phyloP scores from a whole-genome alignment of 169 alveolate genomes.

The Pseudocohnilembus persalinus region DNA sequence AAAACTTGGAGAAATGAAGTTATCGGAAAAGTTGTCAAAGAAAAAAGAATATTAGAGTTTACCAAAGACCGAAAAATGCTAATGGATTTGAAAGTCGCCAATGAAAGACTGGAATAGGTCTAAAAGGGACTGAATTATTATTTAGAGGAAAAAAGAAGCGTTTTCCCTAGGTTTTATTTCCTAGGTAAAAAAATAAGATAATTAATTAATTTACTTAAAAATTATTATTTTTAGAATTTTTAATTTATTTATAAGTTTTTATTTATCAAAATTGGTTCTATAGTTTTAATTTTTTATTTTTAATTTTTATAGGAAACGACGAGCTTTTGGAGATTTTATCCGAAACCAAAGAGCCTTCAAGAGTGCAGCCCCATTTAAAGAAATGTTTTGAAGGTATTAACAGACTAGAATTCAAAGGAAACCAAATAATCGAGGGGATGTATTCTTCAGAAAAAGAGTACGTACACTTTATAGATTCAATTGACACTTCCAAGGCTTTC shows the following conservation, averaged over 20 bases:
- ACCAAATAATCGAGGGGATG: conserved; percentile 55
- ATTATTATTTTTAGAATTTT: no score
- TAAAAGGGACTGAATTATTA: conserved; percentile 90
- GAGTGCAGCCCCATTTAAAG: conserved; percentile 91
- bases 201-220: no score
- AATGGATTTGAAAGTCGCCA: conserved; percentile 45
- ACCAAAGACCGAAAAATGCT: conserved; percentile 48
- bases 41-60: conserved; percentile 51
- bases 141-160: conserved; percentile 89
- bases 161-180: conserved; percentile 91
- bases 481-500: conserved; percentile 74
- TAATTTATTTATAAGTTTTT: no score
- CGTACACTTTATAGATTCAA: conserved; percentile 34
- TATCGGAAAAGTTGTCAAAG: conserved; percentile 48
- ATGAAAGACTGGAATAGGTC: conserved; percentile 85
- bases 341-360: conserved; percentile 92
- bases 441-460: conserved; percentile 54
- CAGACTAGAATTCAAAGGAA: conserved; percentile 48
- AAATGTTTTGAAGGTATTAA: conserved; percentile 93
- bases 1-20: conserved; percentile 52
- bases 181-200: no score
- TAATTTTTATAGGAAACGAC: no score
- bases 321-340: conserved; percentile 92
- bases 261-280: no score
- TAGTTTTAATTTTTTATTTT: no score